These are phyloP conservation scores for Meredithiella fracta DNA, from an alignment of 2,329 filamentous ascomycete genomes.

Conservation along the genomic window DNA sequence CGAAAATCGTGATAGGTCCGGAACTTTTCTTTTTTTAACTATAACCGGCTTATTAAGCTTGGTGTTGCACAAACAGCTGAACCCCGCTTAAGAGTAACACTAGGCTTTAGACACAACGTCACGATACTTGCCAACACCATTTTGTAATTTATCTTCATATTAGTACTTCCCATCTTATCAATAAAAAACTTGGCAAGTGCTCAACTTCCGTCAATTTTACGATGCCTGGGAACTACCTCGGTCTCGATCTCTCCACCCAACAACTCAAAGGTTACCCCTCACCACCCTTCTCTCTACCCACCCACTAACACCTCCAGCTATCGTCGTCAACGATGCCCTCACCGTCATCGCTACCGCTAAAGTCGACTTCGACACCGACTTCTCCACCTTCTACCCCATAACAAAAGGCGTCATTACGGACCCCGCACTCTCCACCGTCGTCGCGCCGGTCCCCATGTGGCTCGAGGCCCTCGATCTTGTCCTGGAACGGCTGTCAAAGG, in stretches of 20 bases:
- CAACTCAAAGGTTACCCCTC: conserved; percentile 62
- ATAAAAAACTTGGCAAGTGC: no score
- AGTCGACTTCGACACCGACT: conserved; percentile 87
- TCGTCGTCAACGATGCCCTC: conserved; percentile 70
- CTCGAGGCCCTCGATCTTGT: conserved; percentile 83
- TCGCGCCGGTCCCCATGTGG: conserved; percentile 85
- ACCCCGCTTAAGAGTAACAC: no score
- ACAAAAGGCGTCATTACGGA: conserved; percentile 78
- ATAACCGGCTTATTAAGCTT: no score
- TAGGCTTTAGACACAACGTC: no score
- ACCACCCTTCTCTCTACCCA: neutral
- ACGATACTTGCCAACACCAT: no score
- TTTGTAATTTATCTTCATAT: no score
- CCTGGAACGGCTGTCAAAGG: conserved; percentile 52
- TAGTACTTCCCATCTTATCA: no score
- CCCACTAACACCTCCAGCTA: conserved; percentile 32
- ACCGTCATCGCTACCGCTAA: conserved; percentile 71
- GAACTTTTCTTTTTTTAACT: no score
- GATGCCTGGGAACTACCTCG: conserved; percentile 53
- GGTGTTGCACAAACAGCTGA: no score
- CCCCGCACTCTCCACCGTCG: conserved; percentile 71
- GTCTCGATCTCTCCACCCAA: conserved; percentile 92
- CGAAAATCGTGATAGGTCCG: neutral
- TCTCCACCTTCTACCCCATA: conserved; percentile 55
- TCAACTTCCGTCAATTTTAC: no score